Conservation (phyloP, 164 flowering plant genomes). For the Tetrastigma voinierianum region DNA sequence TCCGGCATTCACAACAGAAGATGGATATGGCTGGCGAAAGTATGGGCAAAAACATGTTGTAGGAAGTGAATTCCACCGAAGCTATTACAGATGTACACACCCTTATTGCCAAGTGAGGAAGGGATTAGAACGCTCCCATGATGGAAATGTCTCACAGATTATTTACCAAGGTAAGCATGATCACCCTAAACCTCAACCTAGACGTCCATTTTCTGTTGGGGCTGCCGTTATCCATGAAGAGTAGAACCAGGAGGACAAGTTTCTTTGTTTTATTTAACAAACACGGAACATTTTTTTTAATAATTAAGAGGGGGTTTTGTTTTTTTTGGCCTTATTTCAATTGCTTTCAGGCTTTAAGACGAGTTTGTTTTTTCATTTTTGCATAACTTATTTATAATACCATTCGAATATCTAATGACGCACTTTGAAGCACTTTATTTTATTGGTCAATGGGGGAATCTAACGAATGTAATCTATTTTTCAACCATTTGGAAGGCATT, state of each 20-base stretch:
- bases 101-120: constrained; percentile 83
- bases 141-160: constrained; percentile 73
- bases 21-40: constrained; percentile 84
- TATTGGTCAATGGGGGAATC: too few relatives aligned
- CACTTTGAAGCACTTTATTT: too few relatives aligned
- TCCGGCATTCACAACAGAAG: constrained; percentile 43
- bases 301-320: too few relatives aligned
- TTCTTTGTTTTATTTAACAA: constrained; percentile 26
- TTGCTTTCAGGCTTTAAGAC: too few relatives aligned
- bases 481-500: too few relatives aligned
- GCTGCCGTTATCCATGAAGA: constrained; percentile 69
- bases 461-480: too few relatives aligned
- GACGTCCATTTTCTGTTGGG: too few relatives aligned
- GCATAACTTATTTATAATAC: too few relatives aligned
- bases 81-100: constrained; percentile 81
- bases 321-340: too few relatives aligned
- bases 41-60: constrained; percentile 81
- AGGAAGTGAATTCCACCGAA: constrained; percentile 74
- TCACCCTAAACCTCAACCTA: constrained; percentile 79
- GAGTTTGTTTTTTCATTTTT: too few relatives aligned
- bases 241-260: constrained; percentile 35
- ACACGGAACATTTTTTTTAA: too few relatives aligned
- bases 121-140: constrained; percentile 71
- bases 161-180: constrained; percentile 76
- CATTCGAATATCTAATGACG: too few relatives aligned